Evolutionary conservation across 176 grass and related monocot species (phyloP).

Genomic region (Ensete glaucum): DNA sequence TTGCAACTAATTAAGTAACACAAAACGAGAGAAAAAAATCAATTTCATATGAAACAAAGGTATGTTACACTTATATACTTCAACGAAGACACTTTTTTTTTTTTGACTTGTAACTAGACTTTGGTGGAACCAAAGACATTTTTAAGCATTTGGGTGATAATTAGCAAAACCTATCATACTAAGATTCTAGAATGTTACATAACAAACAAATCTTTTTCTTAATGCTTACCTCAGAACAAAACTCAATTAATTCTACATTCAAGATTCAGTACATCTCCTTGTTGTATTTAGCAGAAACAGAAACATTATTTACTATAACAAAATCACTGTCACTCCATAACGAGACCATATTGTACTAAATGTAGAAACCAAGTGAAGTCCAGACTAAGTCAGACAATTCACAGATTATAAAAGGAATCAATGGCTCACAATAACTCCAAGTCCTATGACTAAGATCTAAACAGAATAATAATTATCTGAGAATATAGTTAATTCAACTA

Average conservation of each 20-base stretch:
- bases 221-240: no score
- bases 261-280: no score
- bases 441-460: no score
- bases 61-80: background rate
- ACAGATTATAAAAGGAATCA: no score
- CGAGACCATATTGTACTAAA: background rate
- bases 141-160: background rate
- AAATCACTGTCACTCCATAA: background rate
- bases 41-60: background rate
- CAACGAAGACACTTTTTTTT: background rate
- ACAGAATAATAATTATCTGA: no score
- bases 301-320: background rate
- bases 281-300: no score
- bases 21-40: background rate
- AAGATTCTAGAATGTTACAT: background rate
- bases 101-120: background rate
- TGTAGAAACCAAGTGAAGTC: background rate
- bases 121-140: background rate
- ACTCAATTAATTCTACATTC: no score
- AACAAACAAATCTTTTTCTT: background rate
- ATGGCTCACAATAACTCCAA: no score
- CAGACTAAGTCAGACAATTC: background rate
- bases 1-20: background rate
- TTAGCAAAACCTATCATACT: no score
- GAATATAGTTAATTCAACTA: no score